Percentiles rank a stretch among this genome's conserved stretches.
phyloP scores from a whole-genome alignment of 2,329 filamentous ascomycete species.

The Aschersonia sp. region DNA sequence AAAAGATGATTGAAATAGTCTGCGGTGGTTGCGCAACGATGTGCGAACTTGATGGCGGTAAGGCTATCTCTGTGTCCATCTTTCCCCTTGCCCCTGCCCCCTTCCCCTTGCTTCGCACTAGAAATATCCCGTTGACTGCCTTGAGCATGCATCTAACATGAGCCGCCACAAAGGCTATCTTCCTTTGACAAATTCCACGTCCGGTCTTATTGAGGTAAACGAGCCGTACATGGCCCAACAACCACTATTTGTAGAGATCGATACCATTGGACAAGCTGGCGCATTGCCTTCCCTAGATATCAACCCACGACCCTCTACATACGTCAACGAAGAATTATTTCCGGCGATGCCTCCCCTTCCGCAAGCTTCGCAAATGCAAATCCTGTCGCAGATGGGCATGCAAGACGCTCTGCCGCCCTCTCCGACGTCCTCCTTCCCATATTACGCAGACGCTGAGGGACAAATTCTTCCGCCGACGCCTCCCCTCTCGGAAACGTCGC shows the following conservation, averaged over 20 bases:
- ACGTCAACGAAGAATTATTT: too few relatives aligned
- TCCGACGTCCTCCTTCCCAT: not conserved
- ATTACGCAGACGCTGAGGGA: not conserved
- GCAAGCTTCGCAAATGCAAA: not conserved
- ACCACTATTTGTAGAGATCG: not conserved
- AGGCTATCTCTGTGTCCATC: slow-evolving; percentile 2
- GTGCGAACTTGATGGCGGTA: slow-evolving; percentile 16
- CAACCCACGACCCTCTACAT: too few relatives aligned
- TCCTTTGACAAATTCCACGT: not conserved
- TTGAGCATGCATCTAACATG: not conserved
- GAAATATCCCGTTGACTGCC: too few relatives aligned
- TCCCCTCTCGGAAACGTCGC: too few relatives aligned
- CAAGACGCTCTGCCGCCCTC: not conserved
- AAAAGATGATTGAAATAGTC: slow-evolving; percentile 14
- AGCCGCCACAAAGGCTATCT: not conserved
- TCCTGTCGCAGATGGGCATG: not conserved
- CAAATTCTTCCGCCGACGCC: too few relatives aligned
- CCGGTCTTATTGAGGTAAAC: not conserved
- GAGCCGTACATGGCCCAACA: not conserved
- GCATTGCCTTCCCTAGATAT: not conserved
- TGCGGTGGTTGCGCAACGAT: slow-evolving; percentile 18
- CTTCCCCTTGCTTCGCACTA: not conserved
- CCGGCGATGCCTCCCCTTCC: not conserved
- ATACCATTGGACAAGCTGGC: not conserved
- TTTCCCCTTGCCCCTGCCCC: not conserved